Conservation (phyloP, 2,329 filamentous ascomycete genomes). For the Ilyonectria mors-panacis region DNA sequence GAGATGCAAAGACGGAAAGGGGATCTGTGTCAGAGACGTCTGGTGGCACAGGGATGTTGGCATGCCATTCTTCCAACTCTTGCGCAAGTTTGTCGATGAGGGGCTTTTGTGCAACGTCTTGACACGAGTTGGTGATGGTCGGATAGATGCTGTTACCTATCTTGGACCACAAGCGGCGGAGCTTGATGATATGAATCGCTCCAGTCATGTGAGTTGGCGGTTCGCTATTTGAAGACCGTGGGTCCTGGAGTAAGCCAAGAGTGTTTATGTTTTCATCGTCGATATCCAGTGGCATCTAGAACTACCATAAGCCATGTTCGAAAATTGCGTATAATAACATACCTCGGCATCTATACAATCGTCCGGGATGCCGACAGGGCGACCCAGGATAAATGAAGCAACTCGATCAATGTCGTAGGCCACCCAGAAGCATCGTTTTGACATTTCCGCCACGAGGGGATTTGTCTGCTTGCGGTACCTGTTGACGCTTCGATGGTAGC, state of each 20-base stretch:
- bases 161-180: conserved; percentile 50
- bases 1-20: conserved; percentile 53
- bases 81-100: conserved; percentile 38
- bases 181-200: conserved; percentile 49
- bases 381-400: conserved; percentile 35
- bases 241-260: conserved; percentile 24
- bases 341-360: conserved; percentile 39
- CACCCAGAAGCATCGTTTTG: conserved; percentile 38
- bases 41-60: conserved; percentile 36
- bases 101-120: conserved; percentile 32
- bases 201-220: conserved; percentile 49
- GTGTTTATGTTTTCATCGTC: conserved; percentile 37
- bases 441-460: conserved; percentile 36
- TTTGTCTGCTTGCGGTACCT: conserved; percentile 37
- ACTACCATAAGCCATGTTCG: neutral
- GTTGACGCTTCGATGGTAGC: conserved; percentile 35
- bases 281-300: conserved; percentile 34
- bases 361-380: conserved; percentile 35
- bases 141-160: conserved; percentile 46
- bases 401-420: conserved; percentile 38
- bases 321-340: neutral
- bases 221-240: conserved; percentile 24
- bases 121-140: conserved; percentile 26
- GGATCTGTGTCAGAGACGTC: conserved; percentile 29
- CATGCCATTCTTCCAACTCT: conserved; percentile 48